A percentile compares a stretch with the other conserved stretches of the same genome.
These are phyloP conservation scores for Mrakiaceae sp. DNA, from an alignment of 1,284 basidiomycete genomes.

Conservation along the genomic window DNA sequence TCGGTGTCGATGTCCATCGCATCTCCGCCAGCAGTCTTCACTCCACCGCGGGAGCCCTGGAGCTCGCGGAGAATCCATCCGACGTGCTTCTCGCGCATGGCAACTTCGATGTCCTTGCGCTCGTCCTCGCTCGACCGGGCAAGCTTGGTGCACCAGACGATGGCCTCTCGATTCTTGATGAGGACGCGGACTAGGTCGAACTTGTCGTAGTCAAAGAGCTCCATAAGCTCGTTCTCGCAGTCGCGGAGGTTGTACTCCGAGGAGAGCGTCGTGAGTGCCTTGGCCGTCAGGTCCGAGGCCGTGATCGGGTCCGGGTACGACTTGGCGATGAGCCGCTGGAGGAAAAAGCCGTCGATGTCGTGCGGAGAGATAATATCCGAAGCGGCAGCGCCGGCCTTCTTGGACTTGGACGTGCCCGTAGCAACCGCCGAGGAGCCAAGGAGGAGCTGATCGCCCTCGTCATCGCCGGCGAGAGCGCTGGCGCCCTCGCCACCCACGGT, in stretches of 20 bases:
- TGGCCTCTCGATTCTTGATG: slow-evolving; percentile 88
- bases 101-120: slow-evolving; percentile 87
- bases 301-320: slow-evolving; percentile 90
- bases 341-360: slow-evolving; percentile 94
- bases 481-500: slow-evolving; percentile 47
- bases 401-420: slow-evolving; percentile 39
- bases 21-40: slow-evolving; percentile 36
- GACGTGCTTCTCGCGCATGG: slow-evolving; percentile 93
- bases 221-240: slow-evolving; percentile 94
- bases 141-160: slow-evolving; percentile 97
- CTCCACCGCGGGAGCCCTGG: slow-evolving; percentile 45
- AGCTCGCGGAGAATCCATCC: slow-evolving; percentile 92
- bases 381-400: slow-evolving; percentile 26
- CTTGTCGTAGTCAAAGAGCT: slow-evolving; percentile 84
- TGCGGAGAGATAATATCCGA: slow-evolving; percentile 75
- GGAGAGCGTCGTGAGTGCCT: slow-evolving; percentile 70
- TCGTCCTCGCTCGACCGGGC: slow-evolving; percentile 83
- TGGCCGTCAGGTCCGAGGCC: slow-evolving; percentile 77
- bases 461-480: slow-evolving; percentile 54
- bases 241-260: slow-evolving; percentile 85
- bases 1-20: slow-evolving; percentile 64
- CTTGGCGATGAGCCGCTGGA: slow-evolving; percentile 83
- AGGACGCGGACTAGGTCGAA: slow-evolving; percentile 86
- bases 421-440: slow-evolving; percentile 30
- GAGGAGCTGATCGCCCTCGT: slow-evolving; percentile 62